Evolutionary conservation across 177 flowering plant species (phyloP), one percentile per base, ranked within the genome.

Genomic region (Vitis hybrid): DNA sequence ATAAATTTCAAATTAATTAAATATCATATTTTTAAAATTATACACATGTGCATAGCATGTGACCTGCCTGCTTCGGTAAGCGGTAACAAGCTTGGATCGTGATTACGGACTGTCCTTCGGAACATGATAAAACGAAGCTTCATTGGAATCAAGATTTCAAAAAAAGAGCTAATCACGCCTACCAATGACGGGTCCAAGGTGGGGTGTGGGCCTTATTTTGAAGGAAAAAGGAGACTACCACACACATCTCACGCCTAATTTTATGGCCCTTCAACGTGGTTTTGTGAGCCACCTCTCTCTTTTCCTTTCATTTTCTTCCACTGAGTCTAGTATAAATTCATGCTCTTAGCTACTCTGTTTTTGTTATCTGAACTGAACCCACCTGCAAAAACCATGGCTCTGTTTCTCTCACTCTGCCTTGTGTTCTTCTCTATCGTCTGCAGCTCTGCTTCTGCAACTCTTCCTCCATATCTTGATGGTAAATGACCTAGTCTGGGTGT

Each of bases 181-280:
- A 65, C 64, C 64, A 50, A 60, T 66, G 49, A n/a, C n/a, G n/a
- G 14, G 2, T 30, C 58, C 14, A 27, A 27, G 30, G 30, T 27
- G 64, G 75, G 52, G 16, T 55, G 24, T 11, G 35, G 32, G 51
- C 16, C 24, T 3, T n/a, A 16, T 55, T 9, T 18, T 55, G 1
- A 70, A 4, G n/a, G 3, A 60, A 52, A 35, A 64, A 4, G 35
- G 48, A 13, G 64, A 68, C 72, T 68, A 48, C 2, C 55, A 21
- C 66, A 78, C 81, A 75, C 68, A 64, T 63, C 65, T 71, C 78
- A 10, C 81, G 78, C 35, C 81, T 78, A 35, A 71, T 49, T 74
- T 72, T 24, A 62, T 72, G 78, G 68, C 58, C 10, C 64, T 51
- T 58, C 68, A 64, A 71, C 76, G 65, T 78, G 70, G 57, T 15